Percentiles rank a stretch among this genome's conserved stretches.
These are phyloP conservation scores for Cryptococcus jaspeensis DNA, from an alignment of 1,284 basidiomycete species.

Conservation along the genomic window DNA sequence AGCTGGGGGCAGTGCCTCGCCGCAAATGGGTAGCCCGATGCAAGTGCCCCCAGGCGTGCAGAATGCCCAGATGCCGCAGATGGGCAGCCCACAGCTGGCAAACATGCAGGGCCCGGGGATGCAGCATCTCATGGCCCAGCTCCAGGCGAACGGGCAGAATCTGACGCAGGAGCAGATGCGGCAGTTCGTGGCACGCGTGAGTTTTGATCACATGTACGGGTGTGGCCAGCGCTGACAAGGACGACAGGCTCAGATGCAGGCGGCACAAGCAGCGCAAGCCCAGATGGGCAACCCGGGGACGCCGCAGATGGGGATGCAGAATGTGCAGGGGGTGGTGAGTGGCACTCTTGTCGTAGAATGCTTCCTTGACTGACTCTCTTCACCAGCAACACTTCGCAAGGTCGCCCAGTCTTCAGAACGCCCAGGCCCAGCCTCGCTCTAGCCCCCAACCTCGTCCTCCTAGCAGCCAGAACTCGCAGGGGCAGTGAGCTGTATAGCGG, in stretches of 20 bases:
- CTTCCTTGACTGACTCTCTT: neutral
- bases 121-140: constrained; percentile 34
- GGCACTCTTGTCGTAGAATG: neutral
- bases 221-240: neutral
- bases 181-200: neutral
- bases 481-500: neutral
- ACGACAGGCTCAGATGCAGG: constrained; percentile 21
- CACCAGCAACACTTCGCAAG: constrained; percentile 24
- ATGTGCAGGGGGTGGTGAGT: constrained; percentile 19
- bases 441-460: constrained; percentile 16
- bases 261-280: constrained; percentile 13
- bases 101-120: constrained; percentile 8
- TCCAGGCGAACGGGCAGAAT: constrained; percentile 33
- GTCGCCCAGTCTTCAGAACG: constrained; percentile 28
- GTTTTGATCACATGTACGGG: neutral
- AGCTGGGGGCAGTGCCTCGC: constrained; percentile 16
- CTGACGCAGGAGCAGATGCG: constrained; percentile 34
- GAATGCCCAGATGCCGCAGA: neutral
- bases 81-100: no score
- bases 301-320: constrained; percentile 18
- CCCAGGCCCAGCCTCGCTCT: constrained; percentile 16
- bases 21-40: constrained; percentile 15
- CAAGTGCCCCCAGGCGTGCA: constrained; percentile 8
- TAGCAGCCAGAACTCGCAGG: neutral
- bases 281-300: constrained; percentile 11